Conservation (phyloP, 495 filamentous ascomycete genomes). For the Tuber microsphaerosporum region DNA sequence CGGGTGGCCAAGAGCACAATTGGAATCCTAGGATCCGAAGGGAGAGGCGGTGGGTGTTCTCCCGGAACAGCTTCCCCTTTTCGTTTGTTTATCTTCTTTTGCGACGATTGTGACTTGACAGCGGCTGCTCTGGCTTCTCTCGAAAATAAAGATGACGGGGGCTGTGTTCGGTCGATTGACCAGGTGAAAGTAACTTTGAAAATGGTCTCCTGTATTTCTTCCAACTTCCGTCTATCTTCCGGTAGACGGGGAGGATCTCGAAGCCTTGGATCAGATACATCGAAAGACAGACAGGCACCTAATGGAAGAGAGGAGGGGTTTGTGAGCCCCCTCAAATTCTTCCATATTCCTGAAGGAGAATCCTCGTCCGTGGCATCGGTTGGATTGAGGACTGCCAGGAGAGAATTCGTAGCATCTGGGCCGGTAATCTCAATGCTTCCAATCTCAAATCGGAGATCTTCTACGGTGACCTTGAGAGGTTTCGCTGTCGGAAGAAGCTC, state of each 20-base stretch:
- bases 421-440: slow-evolving; percentile 87
- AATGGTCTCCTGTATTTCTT: slow-evolving; percentile 50
- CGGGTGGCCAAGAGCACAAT: slow-evolving; percentile 60
- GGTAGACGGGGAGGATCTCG: slow-evolving; percentile 57
- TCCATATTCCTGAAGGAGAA: slow-evolving; percentile 54
- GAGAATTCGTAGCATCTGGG: slow-evolving; percentile 71
- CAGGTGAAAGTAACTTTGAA: slow-evolving; percentile 57
- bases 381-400: slow-evolving; percentile 65
- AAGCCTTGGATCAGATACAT: slow-evolving; percentile 70
- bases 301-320: slow-evolving; percentile 70
- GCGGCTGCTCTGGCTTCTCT: slow-evolving; percentile 57
- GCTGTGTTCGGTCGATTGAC: slow-evolving; percentile 57
- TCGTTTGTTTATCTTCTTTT: slow-evolving; percentile 80
- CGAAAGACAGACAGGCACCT: slow-evolving; percentile 65
- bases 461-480: slow-evolving; percentile 64
- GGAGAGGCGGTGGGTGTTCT: slow-evolving; percentile 51
- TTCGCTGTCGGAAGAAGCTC: slow-evolving; percentile 63
- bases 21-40: slow-evolving; percentile 74
- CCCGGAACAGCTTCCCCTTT: slow-evolving; percentile 63
- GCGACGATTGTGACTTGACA: slow-evolving; percentile 56
- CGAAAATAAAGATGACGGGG: slow-evolving; percentile 59
- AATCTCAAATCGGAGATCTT: slow-evolving; percentile 88
- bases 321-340: slow-evolving; percentile 59
- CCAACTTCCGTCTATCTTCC: slow-evolving; percentile 38
- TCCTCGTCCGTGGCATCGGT: slow-evolving; percentile 36